Evolutionary conservation across 1,139 yeast genomes (phyloP), one percentile per base, ranked within the genome.

Genomic region (Debaryomyces subglobosus): DNA sequence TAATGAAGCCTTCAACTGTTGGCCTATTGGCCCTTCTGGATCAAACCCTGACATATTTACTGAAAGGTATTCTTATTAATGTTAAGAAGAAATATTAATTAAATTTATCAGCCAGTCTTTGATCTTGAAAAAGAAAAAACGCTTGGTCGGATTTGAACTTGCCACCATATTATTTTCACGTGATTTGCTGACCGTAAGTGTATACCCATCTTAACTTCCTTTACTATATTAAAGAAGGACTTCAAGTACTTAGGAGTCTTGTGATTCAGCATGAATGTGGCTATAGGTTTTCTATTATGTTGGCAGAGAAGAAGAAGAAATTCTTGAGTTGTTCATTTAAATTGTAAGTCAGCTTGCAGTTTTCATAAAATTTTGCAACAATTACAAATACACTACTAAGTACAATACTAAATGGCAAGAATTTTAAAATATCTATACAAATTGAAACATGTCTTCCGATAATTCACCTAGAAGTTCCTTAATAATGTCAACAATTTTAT

Each of bases 391-490:
- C n/a, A n/a, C n/a, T n/a, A n/a, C n/a, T n/a, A n/a, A n/a, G n/a
- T n/a, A n/a, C n/a, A n/a, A n/a, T n/a, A 5, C n/a, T 12, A 27
- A 4, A 12, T 12, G 12, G 12, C 5, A 12, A 12, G 13, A n/a
- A 27, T 12, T 12, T 27, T 27, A 12, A 27, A 40, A 9, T 30
- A 30, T 30, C 27, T 13, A 30, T 4, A 71, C 78, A 32, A 76
- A 56, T 50, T 70, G 69, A 51, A 81, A 77, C 45, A 73, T 65
- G 43, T 84, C 87, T 50, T 78, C 85, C 25, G 81, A 77, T 24
- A 86, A 77, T 39, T 81, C 78, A 15, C 95, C 96, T 61, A 81
- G 81, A 20, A 88, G 65, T 9, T 78, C 79, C 44, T 81, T 82
- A 41, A 86, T 75, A 32, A 77, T 67, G 1, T 65, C 68, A 43